These are phyloP conservation scores for Ustilago loliicola DNA, from an alignment of 1,284 basidiomycete species.

Conservation along the genomic window DNA sequence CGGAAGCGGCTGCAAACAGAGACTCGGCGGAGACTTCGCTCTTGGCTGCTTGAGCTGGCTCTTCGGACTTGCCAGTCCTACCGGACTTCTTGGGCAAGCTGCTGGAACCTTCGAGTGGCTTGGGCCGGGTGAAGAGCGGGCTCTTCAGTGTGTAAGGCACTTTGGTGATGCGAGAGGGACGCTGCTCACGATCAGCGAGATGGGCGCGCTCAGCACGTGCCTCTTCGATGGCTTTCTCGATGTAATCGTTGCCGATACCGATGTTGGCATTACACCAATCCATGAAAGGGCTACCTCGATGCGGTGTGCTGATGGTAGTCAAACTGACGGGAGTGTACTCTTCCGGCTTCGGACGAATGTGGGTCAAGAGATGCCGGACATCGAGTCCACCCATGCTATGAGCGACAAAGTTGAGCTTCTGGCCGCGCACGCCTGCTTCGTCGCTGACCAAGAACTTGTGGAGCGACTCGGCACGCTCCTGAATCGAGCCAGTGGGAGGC, in stretches of 20 bases:
- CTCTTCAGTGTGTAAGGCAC: conserved; percentile 65
- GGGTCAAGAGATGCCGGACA: conserved; percentile 84
- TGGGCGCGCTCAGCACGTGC: conserved; percentile 41
- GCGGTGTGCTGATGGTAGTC: conserved; percentile 92
- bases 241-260: conserved; percentile 66
- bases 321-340: conserved; percentile 89
- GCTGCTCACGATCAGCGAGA: conserved; percentile 27
- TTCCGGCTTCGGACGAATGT: conserved; percentile 78
- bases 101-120: conserved; percentile 38
- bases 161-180: conserved; percentile 29
- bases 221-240: conserved; percentile 62
- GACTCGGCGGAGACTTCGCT: conserved; percentile 22
- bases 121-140: conserved; percentile 62
- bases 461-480: conserved; percentile 83
- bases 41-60: conserved; percentile 6
- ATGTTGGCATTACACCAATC: conserved; percentile 84
- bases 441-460: conserved; percentile 79
- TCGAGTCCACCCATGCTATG: conserved; percentile 84
- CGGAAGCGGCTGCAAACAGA: conserved; percentile 32
- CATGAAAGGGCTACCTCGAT: conserved; percentile 97
- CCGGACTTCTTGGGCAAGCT: conserved; percentile 25
- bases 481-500: conserved; percentile 92
- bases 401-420: conserved; percentile 89
- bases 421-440: conserved; percentile 76
- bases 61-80: conserved; percentile 14